Conservation (phyloP, 148 eudicot genomes). For the Fagopyrum esculentum region DNA sequence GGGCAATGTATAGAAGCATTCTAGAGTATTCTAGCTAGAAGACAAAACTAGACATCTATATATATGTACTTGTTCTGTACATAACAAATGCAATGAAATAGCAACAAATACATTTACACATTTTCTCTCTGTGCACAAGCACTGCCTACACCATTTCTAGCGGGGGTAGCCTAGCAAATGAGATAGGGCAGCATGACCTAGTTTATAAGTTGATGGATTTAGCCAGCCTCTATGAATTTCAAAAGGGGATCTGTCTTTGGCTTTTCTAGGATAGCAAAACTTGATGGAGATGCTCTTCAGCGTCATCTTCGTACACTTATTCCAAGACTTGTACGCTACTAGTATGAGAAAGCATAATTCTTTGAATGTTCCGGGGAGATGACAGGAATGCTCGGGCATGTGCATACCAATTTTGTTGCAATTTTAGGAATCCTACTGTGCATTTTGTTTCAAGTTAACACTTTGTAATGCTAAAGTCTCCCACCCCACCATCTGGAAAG, state of each 20-base stretch:
- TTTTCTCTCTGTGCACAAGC: too few species aligned
- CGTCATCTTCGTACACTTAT: constrained; percentile 66
- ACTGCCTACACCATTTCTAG: too few species aligned
- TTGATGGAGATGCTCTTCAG: constrained; percentile 87
- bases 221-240: constrained; percentile 82
- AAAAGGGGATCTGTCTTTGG: constrained; percentile 99
- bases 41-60: too few species aligned
- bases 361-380: too few species aligned
- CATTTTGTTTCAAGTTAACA: background rate
- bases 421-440: background rate
- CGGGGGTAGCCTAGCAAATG: constrained; percentile 81
- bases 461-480: constrained; percentile 26
- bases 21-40: too few species aligned
- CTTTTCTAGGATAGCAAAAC: constrained; percentile 94
- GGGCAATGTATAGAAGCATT: too few species aligned
- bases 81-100: too few species aligned
- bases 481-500: constrained; percentile 96
- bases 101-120: too few species aligned
- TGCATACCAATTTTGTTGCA: constrained; percentile 9
- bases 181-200: constrained; percentile 97
- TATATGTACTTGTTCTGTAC: too few species aligned
- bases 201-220: constrained; percentile 96
- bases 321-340: constrained; percentile 95
- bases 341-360: too few species aligned
- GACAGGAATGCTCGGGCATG: constrained; percentile 94